phyloP scores from a whole-genome alignment of 2,329 filamentous ascomycete genomes.

The Claviceps fusiformis region DNA sequence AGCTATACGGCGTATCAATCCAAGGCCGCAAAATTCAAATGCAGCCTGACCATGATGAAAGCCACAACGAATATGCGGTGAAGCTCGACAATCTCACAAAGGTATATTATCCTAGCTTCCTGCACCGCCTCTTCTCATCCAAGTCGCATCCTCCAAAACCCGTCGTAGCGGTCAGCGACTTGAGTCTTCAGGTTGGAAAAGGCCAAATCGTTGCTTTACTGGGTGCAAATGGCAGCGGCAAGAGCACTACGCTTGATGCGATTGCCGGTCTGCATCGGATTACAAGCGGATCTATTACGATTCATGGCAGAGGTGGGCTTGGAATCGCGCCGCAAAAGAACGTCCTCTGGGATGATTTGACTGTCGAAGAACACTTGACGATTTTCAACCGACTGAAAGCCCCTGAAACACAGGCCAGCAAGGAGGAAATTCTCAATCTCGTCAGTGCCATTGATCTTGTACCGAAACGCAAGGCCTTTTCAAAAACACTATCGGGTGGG shows the following conservation, averaged over 20 bases:
- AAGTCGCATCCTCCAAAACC: conserved; percentile 33
- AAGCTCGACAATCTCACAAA: conserved; percentile 64
- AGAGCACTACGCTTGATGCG: conserved; percentile 77
- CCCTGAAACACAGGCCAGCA: conserved; percentile 37
- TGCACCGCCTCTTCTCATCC: conserved; percentile 36
- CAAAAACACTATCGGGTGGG: conserved; percentile 73
- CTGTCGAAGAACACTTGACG: conserved; percentile 68
- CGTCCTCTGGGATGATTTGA: conserved; percentile 81
- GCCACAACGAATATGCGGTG: conserved; percentile 40
- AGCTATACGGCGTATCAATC: conserved; percentile 61
- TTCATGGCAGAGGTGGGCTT: conserved; percentile 65
- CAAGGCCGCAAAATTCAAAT: conserved; percentile 41
- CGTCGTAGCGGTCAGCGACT: conserved; percentile 64
- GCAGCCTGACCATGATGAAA: conserved; percentile 13
- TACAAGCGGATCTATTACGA: conserved; percentile 61
- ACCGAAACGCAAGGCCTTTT: conserved; percentile 56
- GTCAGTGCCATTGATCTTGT: conserved; percentile 61
- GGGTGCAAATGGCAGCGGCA: conserved; percentile 81
- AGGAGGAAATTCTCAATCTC: conserved; percentile 46
- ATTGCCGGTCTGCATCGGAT: conserved; percentile 72
- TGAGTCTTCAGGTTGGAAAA: conserved; percentile 56
- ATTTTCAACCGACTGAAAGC: conserved; percentile 79
- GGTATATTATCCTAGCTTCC: conserved; percentile 53
- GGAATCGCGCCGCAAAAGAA: conserved; percentile 90
- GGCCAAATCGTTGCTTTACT: conserved; percentile 79